Percentiles rank a stretch among this genome's conserved stretches.
Conservation (phyloP, 176 grass and related monocot species). For the Dendrocalamus sinicus region DNA sequence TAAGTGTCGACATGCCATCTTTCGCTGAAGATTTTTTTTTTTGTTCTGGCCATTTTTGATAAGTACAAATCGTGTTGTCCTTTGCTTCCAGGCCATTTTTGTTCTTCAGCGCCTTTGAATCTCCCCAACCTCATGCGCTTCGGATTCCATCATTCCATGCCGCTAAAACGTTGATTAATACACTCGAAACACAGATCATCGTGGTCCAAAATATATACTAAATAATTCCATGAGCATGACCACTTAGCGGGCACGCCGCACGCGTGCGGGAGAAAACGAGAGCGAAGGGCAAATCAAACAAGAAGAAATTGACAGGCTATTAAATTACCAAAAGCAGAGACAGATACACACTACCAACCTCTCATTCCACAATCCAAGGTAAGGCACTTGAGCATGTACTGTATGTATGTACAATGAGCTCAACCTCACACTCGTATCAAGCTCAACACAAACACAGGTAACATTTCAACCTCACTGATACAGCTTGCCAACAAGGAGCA, state of each 20-base stretch:
- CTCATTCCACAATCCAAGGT: slow-evolving; percentile 31
- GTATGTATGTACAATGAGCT: slow-evolving; percentile 43
- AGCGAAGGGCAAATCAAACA: slow-evolving; percentile 35
- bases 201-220: slow-evolving; percentile 24
- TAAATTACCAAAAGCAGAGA: slow-evolving; percentile 43
- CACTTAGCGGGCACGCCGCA: slow-evolving; percentile 34
- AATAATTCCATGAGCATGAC: slow-evolving; percentile 19
- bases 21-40: background rate
- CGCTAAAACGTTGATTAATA: background rate
- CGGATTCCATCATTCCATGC: slow-evolving; percentile 39
- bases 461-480: slow-evolving; percentile 14
- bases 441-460: slow-evolving; percentile 9
- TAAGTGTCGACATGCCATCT: slow-evolving; percentile 25
- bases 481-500: background rate
- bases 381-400: slow-evolving; percentile 52
- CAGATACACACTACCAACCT: slow-evolving; percentile 45
- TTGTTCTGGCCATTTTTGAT: background rate
- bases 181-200: background rate
- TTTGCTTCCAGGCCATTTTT: background rate
- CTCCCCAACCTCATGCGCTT: background rate
- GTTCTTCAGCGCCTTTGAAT: background rate
- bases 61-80: background rate
- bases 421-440: slow-evolving; percentile 57
- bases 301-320: slow-evolving; percentile 38
- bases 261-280: slow-evolving; percentile 36